These are phyloP conservation scores for Nannochloris sp. DNA, from an alignment of 139 green algal species.

Conservation along the genomic window DNA sequence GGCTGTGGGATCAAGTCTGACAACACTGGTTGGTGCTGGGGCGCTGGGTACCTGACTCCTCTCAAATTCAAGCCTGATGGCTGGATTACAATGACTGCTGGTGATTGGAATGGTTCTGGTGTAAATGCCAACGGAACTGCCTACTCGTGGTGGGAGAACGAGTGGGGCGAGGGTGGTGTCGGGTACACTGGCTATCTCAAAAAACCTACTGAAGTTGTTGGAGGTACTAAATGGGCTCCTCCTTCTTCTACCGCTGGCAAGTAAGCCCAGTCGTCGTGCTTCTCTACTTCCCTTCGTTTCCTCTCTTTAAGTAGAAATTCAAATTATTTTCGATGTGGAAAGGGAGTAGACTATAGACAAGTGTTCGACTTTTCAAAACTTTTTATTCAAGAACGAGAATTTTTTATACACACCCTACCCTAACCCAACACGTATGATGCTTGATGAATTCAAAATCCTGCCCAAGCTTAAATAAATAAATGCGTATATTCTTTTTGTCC, in stretches of 20 bases:
- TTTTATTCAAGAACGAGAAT: not conserved
- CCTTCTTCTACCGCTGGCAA: not conserved
- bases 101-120: not conserved
- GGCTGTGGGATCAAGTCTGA: not conserved
- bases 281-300: too few species aligned
- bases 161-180: not conserved
- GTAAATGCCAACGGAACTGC: not conserved
- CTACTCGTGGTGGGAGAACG: not conserved
- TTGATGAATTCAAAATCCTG: not conserved
- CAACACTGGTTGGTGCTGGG: not conserved
- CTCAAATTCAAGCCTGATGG: not conserved
- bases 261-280: too few species aligned
- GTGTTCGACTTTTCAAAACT: not conserved
- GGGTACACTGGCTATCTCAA: not conserved
- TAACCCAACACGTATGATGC: not conserved
- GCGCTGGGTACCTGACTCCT: not conserved
- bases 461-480: not conserved
- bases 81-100: not conserved
- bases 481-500: not conserved
- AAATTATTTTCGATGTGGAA: too few species aligned
- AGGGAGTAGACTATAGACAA: too few species aligned
- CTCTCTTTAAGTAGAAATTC: too few species aligned
- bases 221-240: not conserved
- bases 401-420: not conserved
- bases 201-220: not conserved